A percentile compares a stretch with the other conserved stretches of the same genome.
These are phyloP conservation scores for Pseudogymnoascus sp. DNA, from an alignment of 2,329 filamentous ascomycete species.

Conservation along the genomic window DNA sequence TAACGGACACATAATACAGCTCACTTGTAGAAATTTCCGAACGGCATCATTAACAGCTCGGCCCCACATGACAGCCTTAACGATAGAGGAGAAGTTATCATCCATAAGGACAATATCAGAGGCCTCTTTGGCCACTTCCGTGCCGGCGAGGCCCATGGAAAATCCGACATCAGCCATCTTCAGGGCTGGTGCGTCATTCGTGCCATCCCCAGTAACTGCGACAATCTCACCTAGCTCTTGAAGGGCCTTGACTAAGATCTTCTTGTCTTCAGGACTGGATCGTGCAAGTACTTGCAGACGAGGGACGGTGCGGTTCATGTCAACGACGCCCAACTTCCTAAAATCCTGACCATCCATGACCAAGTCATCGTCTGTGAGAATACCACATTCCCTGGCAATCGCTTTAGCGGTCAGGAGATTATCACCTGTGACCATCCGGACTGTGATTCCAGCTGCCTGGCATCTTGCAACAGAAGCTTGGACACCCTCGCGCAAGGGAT, in stretches of 20 bases:
- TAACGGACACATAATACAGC: background rate
- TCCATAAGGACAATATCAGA: conserved; percentile 83
- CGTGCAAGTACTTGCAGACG: conserved; percentile 62
- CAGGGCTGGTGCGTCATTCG: conserved; percentile 73
- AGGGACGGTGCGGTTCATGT: conserved; percentile 61
- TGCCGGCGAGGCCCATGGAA: conserved; percentile 77
- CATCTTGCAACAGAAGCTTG: conserved; percentile 62
- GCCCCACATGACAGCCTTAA: conserved; percentile 76
- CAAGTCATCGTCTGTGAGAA: conserved; percentile 57
- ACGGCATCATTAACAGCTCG: conserved; percentile 69
- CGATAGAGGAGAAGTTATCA: conserved; percentile 80
- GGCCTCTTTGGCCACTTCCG: conserved; percentile 31
- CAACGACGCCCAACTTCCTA: conserved; percentile 56
- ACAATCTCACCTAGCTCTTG: conserved; percentile 72
- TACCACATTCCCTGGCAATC: conserved; percentile 71
- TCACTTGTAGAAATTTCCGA: conserved; percentile 55
- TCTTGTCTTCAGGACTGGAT: conserved; percentile 71
- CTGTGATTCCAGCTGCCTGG: conserved; percentile 67
- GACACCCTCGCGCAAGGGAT: conserved; percentile 67
- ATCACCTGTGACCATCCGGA: conserved; percentile 76
- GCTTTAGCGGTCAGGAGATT: conserved; percentile 72
- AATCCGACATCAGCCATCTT: conserved; percentile 78
- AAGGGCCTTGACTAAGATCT: conserved; percentile 60
- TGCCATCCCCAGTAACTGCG: conserved; percentile 75
- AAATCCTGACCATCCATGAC: conserved; percentile 75